These are phyloP conservation scores for Leptographium lundbergii DNA, from an alignment of 2,329 filamentous ascomycete genomes.

Conservation along the genomic window DNA sequence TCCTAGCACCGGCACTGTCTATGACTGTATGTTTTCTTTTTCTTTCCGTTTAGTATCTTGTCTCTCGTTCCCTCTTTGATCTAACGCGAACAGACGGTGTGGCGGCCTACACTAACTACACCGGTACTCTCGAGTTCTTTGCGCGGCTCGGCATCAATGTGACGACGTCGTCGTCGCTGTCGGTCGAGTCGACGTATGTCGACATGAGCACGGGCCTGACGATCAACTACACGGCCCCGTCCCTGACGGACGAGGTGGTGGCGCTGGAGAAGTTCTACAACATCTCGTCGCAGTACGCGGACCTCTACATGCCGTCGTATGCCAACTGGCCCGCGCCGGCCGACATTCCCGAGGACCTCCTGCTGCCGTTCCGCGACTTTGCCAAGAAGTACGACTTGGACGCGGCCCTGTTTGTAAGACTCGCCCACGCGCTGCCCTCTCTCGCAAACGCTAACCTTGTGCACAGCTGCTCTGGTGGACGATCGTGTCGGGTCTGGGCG, in stretches of 20 bases:
- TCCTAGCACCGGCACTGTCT: conserved; percentile 21
- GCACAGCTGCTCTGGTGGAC: conserved; percentile 25
- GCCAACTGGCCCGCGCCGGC: conserved; percentile 28
- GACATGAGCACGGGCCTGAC: conserved; percentile 24
- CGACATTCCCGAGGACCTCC: conserved; percentile 31
- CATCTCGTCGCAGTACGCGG: conserved; percentile 18
- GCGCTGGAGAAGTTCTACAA: conserved; percentile 10
- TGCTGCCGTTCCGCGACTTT: conserved; percentile 34
- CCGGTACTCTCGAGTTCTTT: conserved; percentile 30
- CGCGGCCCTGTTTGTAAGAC: background rate
- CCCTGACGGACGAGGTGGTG: conserved; percentile 2
- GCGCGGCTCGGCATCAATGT: conserved; percentile 25
- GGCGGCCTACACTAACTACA: conserved; percentile 23
- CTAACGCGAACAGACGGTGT: conserved; percentile 16
- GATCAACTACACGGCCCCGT: conserved; percentile 16
- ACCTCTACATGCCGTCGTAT: conserved; percentile 21
- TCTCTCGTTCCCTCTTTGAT: background rate
- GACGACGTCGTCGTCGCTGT: conserved; percentile 13
- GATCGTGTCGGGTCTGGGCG: conserved; percentile 28
- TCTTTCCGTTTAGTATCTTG: background rate
- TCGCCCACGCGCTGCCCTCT: background rate
- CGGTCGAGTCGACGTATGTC: conserved; percentile 18
- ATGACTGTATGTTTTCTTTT: conserved; percentile 15
- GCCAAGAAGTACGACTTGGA: conserved; percentile 30
- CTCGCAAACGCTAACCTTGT: no score